Evolutionary conservation across 1,284 basidiomycete species (phyloP).

Genomic region (Fereydounia khargensis): DNA sequence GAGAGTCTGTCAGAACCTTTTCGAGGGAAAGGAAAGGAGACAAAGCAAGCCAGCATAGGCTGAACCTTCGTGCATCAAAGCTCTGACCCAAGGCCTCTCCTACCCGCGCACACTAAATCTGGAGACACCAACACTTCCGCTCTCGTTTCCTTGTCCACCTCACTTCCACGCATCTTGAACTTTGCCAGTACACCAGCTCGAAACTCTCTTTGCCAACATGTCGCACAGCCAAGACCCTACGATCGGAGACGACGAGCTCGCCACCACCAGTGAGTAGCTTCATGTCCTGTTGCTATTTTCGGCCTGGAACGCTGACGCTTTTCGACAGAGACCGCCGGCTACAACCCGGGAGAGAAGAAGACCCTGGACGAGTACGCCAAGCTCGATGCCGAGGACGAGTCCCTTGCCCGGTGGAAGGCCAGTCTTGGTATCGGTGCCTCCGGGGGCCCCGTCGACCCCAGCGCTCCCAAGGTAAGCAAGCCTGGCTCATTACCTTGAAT

Average conservation of each 20-base stretch:
- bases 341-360: slow-evolving; percentile 59
- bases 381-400: slow-evolving; percentile 81
- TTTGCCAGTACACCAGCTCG: too few relatives aligned
- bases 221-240: slow-evolving; percentile 35
- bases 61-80: too few relatives aligned
- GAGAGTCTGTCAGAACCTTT: too few relatives aligned
- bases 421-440: slow-evolving; percentile 73
- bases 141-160: too few relatives aligned
- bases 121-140: too few relatives aligned
- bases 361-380: slow-evolving; percentile 62
- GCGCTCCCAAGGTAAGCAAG: slow-evolving; percentile 45
- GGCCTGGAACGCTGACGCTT: background rate
- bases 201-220: too few relatives aligned
- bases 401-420: slow-evolving; percentile 78
- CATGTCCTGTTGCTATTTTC: background rate
- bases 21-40: too few relatives aligned
- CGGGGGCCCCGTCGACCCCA: slow-evolving; percentile 53
- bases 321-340: slow-evolving; percentile 52
- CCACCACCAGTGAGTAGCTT: slow-evolving; percentile 23
- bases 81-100: too few relatives aligned
- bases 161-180: too few relatives aligned
- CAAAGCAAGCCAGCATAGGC: too few relatives aligned
- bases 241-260: slow-evolving; percentile 35
- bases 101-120: too few relatives aligned
- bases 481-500: background rate